Evolutionary conservation across 352 stramenopile species (phyloP), one percentile per base, ranked within the genome.

Genomic region (Phytopythium mirpurense): DNA sequence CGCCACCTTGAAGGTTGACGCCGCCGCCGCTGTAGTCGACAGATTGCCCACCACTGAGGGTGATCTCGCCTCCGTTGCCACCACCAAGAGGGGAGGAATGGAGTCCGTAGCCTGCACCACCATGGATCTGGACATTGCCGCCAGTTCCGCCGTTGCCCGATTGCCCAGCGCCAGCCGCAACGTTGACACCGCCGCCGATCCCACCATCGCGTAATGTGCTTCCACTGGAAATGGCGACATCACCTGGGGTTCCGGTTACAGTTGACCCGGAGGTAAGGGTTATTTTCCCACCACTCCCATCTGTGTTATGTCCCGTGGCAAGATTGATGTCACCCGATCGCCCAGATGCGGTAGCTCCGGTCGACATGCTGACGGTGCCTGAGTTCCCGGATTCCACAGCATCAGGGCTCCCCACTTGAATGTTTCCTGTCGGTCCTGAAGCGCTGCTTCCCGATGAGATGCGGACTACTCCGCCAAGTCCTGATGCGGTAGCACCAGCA

Each of bases 91-190:
- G 27, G 52, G 71, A 49, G 5, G 68, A 69, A 34, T 72, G 66
- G 52, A 76, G 34, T 24, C 65, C 68, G 27, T 68, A 54, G 8
- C 60, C 71, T 53, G 43, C 56, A 21, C 71, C 71, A 60, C 68
- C 74, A 57, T 51, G 51, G 43, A 86, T 68, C 21, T 31, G 31
- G 48, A 83, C 59, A 38, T 57, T 68, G 32, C 74, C 74, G 23
- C 74, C 74, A 60, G 56, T 47, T 44, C 74, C 75, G 27, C 74
- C 76, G 51, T 86, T 75, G 42, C 64, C 59, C 19, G 75, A 82
- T 38, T 60, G 38, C 32, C 78, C 74, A 26, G 60, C 64, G 41
- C 78, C 78, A n/a, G 59, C 72, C 24, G 16, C 56, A 46, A 87
- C 53, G 14, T 57, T 56, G 40, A 86, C 57, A 32, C 40, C 36